Percentiles rank a stretch among this genome's conserved stretches.
phyloP scores from a whole-genome alignment of 345 rosid genomes.

The Citropsis articulata region DNA sequence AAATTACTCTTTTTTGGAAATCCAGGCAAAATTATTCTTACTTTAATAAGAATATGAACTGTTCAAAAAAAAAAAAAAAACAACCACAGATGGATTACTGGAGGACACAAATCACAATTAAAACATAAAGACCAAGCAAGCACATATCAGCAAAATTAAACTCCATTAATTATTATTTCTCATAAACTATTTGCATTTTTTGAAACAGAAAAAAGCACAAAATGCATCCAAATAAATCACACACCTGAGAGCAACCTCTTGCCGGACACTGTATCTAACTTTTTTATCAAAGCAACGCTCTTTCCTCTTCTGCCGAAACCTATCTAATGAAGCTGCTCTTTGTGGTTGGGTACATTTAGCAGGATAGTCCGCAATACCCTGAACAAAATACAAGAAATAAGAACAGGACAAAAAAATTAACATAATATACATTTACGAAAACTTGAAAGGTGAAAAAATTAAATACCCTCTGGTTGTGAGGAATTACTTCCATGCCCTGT shows the following conservation, averaged over 20 bases:
- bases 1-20: background rate
- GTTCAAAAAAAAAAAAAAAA: background rate
- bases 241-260: slow-evolving; percentile 95
- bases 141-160: background rate
- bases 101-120: background rate
- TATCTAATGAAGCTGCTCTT: slow-evolving; percentile 76
- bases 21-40: background rate
- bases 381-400: slow-evolving; percentile 11
- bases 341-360: slow-evolving; percentile 72
- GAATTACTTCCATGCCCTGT: slow-evolving; percentile 49
- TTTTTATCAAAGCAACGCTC: slow-evolving; percentile 92
- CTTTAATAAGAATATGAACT: background rate
- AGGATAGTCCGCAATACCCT: slow-evolving; percentile 62
- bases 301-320: slow-evolving; percentile 93
- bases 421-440: background rate
- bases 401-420: slow-evolving; percentile 2
- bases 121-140: background rate
- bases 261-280: slow-evolving; percentile 92
- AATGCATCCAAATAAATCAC: slow-evolving; percentile 8
- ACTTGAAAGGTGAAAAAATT: slow-evolving; percentile 1
- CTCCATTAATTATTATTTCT: background rate
- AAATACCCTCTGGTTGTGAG: slow-evolving; percentile 61
- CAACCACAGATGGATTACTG: background rate
- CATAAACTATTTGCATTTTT: background rate
- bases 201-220: background rate